Base-by-base conservation (phyloP, 805 yeast species). In the Barnettozyma pratensis region DNA sequence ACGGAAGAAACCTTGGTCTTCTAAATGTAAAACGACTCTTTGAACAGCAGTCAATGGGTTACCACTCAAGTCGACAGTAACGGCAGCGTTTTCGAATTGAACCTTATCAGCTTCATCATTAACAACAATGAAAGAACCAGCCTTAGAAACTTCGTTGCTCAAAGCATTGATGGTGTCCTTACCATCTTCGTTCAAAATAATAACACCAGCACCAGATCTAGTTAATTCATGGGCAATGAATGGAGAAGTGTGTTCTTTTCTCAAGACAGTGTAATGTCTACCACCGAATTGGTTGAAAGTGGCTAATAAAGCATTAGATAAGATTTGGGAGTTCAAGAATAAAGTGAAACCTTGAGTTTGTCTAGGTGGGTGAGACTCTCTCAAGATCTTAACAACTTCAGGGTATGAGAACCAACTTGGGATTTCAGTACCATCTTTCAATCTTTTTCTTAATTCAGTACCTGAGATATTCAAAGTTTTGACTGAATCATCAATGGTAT, bases 381-480 rank as follows among this genome's bases (percentile, higher is more conserved):
- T 84, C 60, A 91, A 77, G 51, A 92, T 90, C 66, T 79, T 78
- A 51, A 92, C 98, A 46, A 92, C 97, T 69, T 91, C 97, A 4
- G 97, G 96, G 71, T 91, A 91, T 5, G 97, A 88, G 71, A 92
- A 91, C 98, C 98, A 91, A 65, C 81, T 94, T 54, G 98, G 98
- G 58, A 91, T 92, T 53, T 84, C 84, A 39, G 85, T 76, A 50
- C 97, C 97, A 52, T 83, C 85, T 72, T 82, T 83, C 65, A 91
- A 79, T 57, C 92, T 81, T 68, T 84, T 83, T 72, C 97, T 83
- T 62, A 92, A 79, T 71, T 91, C 97, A 32, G 98, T 91, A 61
- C 98, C 98, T 12, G 96, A 88, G 56, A 87, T 87, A 69, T 90
- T 91, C 50, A 92, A 80, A 28, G 98, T 92, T 69, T 80, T 83